Percentiles rank a stretch among this genome's conserved stretches.
Evolutionary conservation across 495 filamentous ascomycete species (phyloP).

Genomic region (Mytilinidion resinicola): DNA sequence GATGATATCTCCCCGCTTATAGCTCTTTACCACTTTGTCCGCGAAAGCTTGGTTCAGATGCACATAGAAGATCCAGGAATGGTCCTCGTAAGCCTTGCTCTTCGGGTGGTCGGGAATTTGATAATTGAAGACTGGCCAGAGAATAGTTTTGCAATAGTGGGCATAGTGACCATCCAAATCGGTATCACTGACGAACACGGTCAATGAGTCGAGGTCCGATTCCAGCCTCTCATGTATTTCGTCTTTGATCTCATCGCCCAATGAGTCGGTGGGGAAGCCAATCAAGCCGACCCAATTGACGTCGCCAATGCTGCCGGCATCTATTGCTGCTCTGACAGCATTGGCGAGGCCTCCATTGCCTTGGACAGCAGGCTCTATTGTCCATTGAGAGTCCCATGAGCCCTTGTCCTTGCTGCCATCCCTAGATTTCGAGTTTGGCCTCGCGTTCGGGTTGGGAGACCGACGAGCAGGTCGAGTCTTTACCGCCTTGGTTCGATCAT

Average conservation of each 20-base stretch:
- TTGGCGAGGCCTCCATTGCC: slow-evolving; percentile 88
- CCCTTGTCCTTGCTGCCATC: slow-evolving; percentile 47
- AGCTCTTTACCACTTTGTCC: slow-evolving; percentile 78
- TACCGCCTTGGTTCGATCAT: slow-evolving; percentile 32
- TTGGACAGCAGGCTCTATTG: slow-evolving; percentile 74
- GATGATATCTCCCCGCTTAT: slow-evolving; percentile 83
- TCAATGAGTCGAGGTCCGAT: slow-evolving; percentile 70
- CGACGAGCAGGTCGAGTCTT: slow-evolving; percentile 16
- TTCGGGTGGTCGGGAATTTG: slow-evolving; percentile 94
- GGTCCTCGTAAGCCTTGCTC: slow-evolving; percentile 94
- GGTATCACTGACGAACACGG: slow-evolving; percentile 76
- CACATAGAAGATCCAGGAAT: slow-evolving; percentile 91
- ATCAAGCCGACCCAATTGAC: slow-evolving; percentile 84
- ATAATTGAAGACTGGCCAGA: slow-evolving; percentile 75
- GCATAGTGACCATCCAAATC: slow-evolving; percentile 90
- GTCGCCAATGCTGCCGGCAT: slow-evolving; percentile 57
- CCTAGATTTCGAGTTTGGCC: background rate
- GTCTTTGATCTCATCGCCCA: slow-evolving; percentile 61
- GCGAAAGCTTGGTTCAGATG: slow-evolving; percentile 87
- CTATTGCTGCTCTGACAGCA: slow-evolving; percentile 67
- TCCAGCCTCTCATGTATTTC: slow-evolving; percentile 74
- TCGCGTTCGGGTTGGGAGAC: slow-evolving; percentile 5
- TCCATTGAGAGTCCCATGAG: slow-evolving; percentile 67
- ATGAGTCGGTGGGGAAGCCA: slow-evolving; percentile 82
- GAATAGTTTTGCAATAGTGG: slow-evolving; percentile 73